Conservation (phyloP, 441 rosid genomes). For the Adansonia rubrostipa region DNA sequence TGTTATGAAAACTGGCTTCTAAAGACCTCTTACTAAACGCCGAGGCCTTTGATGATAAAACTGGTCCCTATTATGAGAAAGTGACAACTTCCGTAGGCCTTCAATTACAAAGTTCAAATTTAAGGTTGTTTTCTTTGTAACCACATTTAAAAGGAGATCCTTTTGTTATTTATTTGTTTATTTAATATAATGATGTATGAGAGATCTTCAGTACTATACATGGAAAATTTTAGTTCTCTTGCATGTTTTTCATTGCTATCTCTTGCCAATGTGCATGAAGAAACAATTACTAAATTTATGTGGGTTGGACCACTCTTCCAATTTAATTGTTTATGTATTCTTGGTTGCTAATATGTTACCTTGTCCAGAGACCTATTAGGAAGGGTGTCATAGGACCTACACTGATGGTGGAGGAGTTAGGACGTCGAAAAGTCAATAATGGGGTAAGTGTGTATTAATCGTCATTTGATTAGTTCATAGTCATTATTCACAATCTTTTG, state of each 20-base stretch:
- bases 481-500: background rate
- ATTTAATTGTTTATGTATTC: background rate
- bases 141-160: background rate
- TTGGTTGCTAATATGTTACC: constrained; percentile 3
- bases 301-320: background rate
- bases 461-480: constrained; percentile 1
- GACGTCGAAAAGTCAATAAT: constrained; percentile 67
- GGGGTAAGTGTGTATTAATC: constrained; percentile 52
- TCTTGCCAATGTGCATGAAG: constrained; percentile 17
- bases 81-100: background rate
- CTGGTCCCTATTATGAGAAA: background rate
- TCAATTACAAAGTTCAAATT: constrained; percentile 11
- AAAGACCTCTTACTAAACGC: background rate
- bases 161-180: background rate
- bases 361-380: constrained; percentile 77
- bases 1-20: background rate
- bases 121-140: background rate
- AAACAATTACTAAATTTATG: constrained; percentile 11
- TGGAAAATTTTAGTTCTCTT: background rate
- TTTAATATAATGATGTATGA: background rate
- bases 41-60: background rate
- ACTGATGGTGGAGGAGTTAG: constrained; percentile 83
- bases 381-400: constrained; percentile 84
- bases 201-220: constrained; percentile 3
- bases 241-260: constrained; percentile 1